Base-by-base conservation (phyloP, 371 early-diverging fungal species). In the Chytridium lagenaria region DNA sequence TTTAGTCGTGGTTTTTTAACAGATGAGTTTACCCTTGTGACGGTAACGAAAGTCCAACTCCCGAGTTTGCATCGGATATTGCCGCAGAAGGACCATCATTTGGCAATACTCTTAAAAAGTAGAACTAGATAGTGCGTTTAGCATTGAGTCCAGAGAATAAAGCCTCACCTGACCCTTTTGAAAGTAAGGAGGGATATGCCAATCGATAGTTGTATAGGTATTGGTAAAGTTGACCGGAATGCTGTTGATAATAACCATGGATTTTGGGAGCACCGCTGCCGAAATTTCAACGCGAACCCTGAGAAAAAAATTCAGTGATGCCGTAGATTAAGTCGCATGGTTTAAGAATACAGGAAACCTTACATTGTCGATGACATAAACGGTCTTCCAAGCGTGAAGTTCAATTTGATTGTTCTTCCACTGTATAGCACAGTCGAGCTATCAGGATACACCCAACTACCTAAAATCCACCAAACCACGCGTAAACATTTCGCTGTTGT, bases 361-460 rank as follows among this genome's bases (percentile, higher is more conserved):
- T 33, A 71, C 71, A 33, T 65, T n/a, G 33, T 38, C 10, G 64
- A 16, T 22, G 30, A 10, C 12, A 19, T 26, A 33, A 73, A 73
- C 16, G 50, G 22, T 7, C 10, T 23, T 68, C 74, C 74, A 23
- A 73, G 36, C 12, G 66, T 31, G 33, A 64, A 73, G 40, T 68
- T 73, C 31, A 68, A 26, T 12, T 10, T 23, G 15, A 59, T n/a
- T 63, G 36, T 59, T 68, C 63, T 26, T 19, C 74, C 74, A 28
- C 68, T 68, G 51, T 39, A 68, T 61, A 67, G 68, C 28, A 68
- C 50, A 34, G 52, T 57, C 10, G 1, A 19, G 16, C 12, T 28
- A 22, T 30, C n/a, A 15, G 74, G 74, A 34, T 73, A 59, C 31
- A 59, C 49, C 59, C 63, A 63, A n/a, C n/a, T n/a, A n/a, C n/a